Evolutionary conservation across 352 stramenopile species (phyloP), one percentile per base, ranked within the genome.

Genomic region (Pythium periplocum): DNA sequence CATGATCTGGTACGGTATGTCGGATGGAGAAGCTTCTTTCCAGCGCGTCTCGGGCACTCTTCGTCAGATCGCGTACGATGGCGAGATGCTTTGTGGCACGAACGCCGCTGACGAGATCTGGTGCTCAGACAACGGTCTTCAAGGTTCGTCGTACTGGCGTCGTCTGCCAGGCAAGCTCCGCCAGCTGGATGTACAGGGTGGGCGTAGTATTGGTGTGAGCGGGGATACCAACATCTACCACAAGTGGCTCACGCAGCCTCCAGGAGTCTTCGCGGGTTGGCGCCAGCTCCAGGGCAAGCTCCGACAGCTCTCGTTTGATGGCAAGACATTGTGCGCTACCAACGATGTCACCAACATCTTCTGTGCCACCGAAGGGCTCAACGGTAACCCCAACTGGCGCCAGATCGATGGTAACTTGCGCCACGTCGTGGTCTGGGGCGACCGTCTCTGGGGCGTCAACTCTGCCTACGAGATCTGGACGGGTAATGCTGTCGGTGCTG

Each of bases 381-480:
- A 63, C 10, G 43, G 30, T 10, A 41, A 48, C 26, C 58, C 63
- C 2, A 61, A 61, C 53, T 71, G 63, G 63, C 45, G 47, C 26
- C 34, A 57, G 31, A 2, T 71, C 17, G 30, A 35, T n/a, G 55
- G 63, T 35, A 32, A 40, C 40, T 54, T 68, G 34, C 46, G 44
- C 31, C 54, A 71, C 46, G 55, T 68, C 30, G 55, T 62, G 9
- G 55, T 71, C 47, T 68, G 55, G 54, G 63, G 59, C 11, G 55
- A 71, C 55, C 26, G 30, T 17, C n/a, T 68, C 43, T 53, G 17
- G 47, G 11, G 59, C 17, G 63, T 68, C 8, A 64, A 62, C 43
- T 35, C 34, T 17, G 51, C 32, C 11, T 47, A 62, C n/a, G 38
- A 68, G 11, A 52, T 71, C 45, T 71, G 42, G 37, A 31, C 40